These are phyloP conservation scores for Cercospora nicotianae DNA, from an alignment of 2,329 filamentous ascomycete species.

Conservation along the genomic window DNA sequence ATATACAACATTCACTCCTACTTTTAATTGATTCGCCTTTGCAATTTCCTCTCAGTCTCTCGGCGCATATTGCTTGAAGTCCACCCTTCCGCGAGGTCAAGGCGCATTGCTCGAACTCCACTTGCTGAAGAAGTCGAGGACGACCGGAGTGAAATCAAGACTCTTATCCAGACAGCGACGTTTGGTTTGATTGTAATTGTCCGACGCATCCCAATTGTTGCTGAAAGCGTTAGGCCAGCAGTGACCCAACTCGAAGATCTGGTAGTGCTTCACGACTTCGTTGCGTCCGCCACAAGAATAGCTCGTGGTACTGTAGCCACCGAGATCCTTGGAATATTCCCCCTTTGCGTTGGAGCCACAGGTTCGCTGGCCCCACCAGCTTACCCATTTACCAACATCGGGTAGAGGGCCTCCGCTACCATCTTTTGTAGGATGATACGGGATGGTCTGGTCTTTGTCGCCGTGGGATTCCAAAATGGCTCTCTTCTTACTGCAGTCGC, in stretches of 20 bases:
- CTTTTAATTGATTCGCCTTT: no score
- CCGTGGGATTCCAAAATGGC: slow-evolving; percentile 51
- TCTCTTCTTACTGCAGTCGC: slow-evolving; percentile 33
- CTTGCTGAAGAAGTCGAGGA: slow-evolving; percentile 33
- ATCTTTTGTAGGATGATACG: slow-evolving; percentile 40
- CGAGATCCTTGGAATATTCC: slow-evolving; percentile 30
- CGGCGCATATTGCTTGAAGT: background rate
- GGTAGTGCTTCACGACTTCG: slow-evolving; percentile 43
- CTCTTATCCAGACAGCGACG: slow-evolving; percentile 23
- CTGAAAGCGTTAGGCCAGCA: slow-evolving; percentile 42
- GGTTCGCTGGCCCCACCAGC: slow-evolving; percentile 43
- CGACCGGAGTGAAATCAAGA: slow-evolving; percentile 31
- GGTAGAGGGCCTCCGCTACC: slow-evolving; percentile 33
- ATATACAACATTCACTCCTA: no score
- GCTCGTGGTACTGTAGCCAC: slow-evolving; percentile 35
- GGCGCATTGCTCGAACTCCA: slow-evolving; percentile 31
- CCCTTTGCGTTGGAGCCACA: slow-evolving; percentile 33
- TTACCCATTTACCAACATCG: slow-evolving; percentile 37
- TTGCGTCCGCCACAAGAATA: slow-evolving; percentile 35
- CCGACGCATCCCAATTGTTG: slow-evolving; percentile 29
- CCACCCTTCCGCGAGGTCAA: background rate
- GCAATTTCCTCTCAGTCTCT: no score
- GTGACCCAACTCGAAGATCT: slow-evolving; percentile 42
- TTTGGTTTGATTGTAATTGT: slow-evolving; percentile 12
- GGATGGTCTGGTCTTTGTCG: slow-evolving; percentile 43